Evolutionary conservation across 192 early-diverging fungal genomes (phyloP).

Genomic region (Coemansia sp.): DNA sequence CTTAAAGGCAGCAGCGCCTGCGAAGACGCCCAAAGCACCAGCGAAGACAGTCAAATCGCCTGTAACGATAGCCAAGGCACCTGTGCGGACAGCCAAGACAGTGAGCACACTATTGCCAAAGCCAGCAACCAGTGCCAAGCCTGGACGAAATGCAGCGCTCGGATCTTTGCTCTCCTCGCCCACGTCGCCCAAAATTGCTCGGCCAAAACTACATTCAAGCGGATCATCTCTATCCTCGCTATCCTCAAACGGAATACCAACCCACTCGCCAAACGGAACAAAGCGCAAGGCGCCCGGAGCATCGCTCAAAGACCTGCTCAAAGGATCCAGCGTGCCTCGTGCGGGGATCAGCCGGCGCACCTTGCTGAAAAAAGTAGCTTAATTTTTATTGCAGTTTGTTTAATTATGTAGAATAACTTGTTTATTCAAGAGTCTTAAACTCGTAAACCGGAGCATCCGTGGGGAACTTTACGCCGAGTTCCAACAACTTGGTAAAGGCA

Average conservation of each 20-base stretch:
- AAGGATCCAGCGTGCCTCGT: conserved; percentile 30
- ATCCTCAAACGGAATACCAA: not conserved
- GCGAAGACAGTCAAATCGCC: not conserved
- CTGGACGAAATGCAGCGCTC: conserved; percentile 8
- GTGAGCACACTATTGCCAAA: not conserved
- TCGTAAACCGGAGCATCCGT: conserved; percentile 65
- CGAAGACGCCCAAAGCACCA: not conserved
- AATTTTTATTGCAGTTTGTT: not conserved
- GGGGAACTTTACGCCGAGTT: conserved; percentile 78
- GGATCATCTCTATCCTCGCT: conserved; percentile 18
- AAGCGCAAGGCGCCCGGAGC: conserved; percentile 18
- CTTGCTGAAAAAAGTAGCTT: conserved; percentile 9
- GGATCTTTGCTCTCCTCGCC: conserved; percentile 36
- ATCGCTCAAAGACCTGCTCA: conserved; percentile 30
- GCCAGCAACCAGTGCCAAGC: not conserved
- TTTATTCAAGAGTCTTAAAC: conserved; percentile 61
- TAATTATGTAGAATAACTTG: not conserved
- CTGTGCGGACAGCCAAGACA: not conserved
- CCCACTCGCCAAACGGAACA: conserved; percentile 6
- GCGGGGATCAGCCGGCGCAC: conserved; percentile 35
- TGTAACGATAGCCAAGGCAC: not conserved
- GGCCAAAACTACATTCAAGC: conserved; percentile 15
- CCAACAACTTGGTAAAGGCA: conserved; percentile 82
- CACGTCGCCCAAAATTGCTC: not conserved
- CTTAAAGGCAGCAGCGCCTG: not conserved